Conservation (phyloP, 2,329 filamentous ascomycete genomes). For the Ophiostoma tasmaniense region DNA sequence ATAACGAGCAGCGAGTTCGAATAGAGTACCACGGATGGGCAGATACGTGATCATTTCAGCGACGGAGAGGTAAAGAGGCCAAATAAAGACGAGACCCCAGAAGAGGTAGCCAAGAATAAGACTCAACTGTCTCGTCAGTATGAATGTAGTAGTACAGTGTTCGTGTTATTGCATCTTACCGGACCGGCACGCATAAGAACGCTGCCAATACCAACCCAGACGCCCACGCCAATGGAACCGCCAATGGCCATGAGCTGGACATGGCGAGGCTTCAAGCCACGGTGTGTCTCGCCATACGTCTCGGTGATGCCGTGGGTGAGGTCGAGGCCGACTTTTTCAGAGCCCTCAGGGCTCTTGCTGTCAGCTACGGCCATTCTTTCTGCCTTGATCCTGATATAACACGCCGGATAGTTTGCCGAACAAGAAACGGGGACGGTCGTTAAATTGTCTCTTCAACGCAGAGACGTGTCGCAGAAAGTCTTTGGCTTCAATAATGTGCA, state of each 20-base stretch:
- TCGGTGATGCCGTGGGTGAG: conserved; percentile 24
- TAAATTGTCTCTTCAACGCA: neutral
- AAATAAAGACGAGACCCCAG: conserved; percentile 46
- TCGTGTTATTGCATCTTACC: neutral
- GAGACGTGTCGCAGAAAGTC: neutral
- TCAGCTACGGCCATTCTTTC: neutral
- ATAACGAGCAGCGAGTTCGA: conserved; percentile 56
- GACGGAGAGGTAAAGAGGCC: conserved; percentile 54
- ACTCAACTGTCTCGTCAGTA: conserved; percentile 2
- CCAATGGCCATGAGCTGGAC: conserved; percentile 53
- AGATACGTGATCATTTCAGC: conserved; percentile 57
- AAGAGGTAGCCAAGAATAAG: conserved; percentile 45
- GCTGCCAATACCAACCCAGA: conserved; percentile 54
- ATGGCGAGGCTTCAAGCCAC: conserved; percentile 44
- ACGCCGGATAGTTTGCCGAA: neutral
- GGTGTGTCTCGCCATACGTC: conserved; percentile 31
- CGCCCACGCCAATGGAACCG: conserved; percentile 48
- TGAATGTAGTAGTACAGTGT: neutral
- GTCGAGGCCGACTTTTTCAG: conserved; percentile 4
- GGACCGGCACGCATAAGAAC: conserved; percentile 30
- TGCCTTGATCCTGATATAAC: neutral
- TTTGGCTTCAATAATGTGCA: neutral
- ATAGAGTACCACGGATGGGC: conserved; percentile 55
- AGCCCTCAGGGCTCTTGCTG: neutral
- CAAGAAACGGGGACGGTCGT: neutral